Conservation (phyloP, 164 flowering plant species). For the Euptelea pleiosperma region DNA sequence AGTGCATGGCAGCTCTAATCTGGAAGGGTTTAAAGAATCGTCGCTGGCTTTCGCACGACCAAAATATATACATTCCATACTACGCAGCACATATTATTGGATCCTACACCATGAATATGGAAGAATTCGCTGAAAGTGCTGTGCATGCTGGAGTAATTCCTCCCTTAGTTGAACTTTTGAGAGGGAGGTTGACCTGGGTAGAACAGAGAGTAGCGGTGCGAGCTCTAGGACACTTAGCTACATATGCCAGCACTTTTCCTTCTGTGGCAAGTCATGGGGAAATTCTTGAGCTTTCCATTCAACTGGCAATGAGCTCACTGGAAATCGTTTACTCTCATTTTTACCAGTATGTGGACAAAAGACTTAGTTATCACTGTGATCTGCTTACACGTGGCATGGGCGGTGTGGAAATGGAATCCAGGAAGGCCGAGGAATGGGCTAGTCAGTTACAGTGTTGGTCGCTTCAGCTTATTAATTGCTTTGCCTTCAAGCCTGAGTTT, state of each 20-base stretch:
- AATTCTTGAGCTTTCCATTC: constrained; percentile 90
- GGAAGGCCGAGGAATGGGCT: constrained; percentile 99
- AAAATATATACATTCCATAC: constrained; percentile 93
- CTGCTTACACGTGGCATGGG: constrained; percentile 99
- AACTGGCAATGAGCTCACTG: constrained; percentile 85
- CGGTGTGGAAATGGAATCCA: constrained; percentile 98
- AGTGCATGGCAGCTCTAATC: constrained; percentile 94
- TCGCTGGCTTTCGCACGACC: constrained; percentile 94
- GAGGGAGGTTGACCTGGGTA: constrained; percentile 97
- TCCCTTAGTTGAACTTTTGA: constrained; percentile 84
- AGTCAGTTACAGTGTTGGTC: constrained; percentile 99
- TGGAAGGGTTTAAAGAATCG: constrained; percentile 95
- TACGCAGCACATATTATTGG: constrained; percentile 99
- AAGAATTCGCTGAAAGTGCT: constrained; percentile 90
- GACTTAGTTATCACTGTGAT: constrained; percentile 93
- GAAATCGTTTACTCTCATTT: constrained; percentile 96
- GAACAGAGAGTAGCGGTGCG: constrained; percentile 98
- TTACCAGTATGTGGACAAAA: constrained; percentile 74
- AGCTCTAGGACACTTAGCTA: constrained; percentile 95
- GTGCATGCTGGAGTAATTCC: constrained; percentile 91
- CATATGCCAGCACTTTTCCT: constrained; percentile 80
- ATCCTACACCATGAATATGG: constrained; percentile 98
- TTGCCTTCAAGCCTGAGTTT: constrained; percentile 94
- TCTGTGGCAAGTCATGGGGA: constrained; percentile 86
- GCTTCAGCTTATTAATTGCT: constrained; percentile 96